Base-by-base conservation (phyloP, 495 filamentous ascomycete species). In the Bacidia rubella region DNA sequence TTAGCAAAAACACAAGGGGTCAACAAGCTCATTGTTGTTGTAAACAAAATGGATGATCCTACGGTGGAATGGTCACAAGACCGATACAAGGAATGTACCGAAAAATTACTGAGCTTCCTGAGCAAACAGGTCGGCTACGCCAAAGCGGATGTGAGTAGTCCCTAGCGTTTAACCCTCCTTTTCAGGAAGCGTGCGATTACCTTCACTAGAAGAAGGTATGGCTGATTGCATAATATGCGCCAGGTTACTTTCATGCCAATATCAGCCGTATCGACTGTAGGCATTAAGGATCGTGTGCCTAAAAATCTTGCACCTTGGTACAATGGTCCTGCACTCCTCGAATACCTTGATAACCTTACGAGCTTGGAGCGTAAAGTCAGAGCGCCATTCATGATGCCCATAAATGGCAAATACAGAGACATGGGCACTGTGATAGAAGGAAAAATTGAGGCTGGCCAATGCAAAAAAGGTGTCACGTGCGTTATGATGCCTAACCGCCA, bases 321-420 rank as follows among this genome's bases (percentile, higher is more conserved):
- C 62, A 74, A 85, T 53, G 88, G 92, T 0, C 90, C 90, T n/a
- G 94, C 90, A 0, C 78, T 98, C 3, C 79, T 98, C 20, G 92
- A 98, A 63, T 95, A 86, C 65, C 81, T 98, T 40, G 88, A 92
- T 57, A 69, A 75, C 63, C 95, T 98, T 85, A 78, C 86, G 63
- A 77, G 89, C 26, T 76, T 95, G 11, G 92, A 97, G 66, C 86
- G 92, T 56, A 99, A 96, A 69, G 71, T 95, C 66, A 95, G 95
- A 59, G 92, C 92, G 11, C 92, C 92, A 11, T 97, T 99, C 76
- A 96, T 97, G 93, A 95, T 97, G 92, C 86, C 93, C 5, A 77
- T 99, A 60, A 84, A 82, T 47, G 85, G 83, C 63, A 99, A 97
- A 66, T 97, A 97, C 72, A 80, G 82, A 59, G 90, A 97, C 67